Evolutionary conservation across 257 asterid species (phyloP).

Genomic region (Gynochthodes officinalis): DNA sequence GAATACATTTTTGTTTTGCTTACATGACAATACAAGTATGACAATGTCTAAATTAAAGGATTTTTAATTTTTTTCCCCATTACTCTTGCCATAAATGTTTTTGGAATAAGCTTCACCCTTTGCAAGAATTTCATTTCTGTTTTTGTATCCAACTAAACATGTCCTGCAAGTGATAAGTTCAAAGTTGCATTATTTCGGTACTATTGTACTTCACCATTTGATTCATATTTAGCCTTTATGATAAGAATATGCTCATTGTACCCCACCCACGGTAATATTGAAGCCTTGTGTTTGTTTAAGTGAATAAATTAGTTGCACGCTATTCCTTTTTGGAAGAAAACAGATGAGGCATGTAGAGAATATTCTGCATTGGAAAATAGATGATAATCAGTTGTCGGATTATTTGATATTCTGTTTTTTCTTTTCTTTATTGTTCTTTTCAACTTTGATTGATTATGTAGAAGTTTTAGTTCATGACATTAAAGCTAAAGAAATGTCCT

Average conservation of each 20-base stretch:
- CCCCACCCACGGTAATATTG: background rate
- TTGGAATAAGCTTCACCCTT: too few species aligned
- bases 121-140: background rate
- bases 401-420: background rate
- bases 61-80: background rate
- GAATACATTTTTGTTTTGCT: background rate
- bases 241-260: background rate
- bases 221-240: too few species aligned
- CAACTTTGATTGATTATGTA: background rate
- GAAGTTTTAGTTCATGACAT: background rate
- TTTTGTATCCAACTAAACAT: background rate
- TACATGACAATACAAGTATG: background rate
- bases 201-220: too few species aligned
- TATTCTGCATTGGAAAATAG: too few species aligned
- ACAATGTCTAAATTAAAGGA: background rate
- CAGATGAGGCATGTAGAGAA: background rate
- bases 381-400: background rate
- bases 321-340: background rate
- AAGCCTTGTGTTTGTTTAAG: background rate
- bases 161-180: background rate
- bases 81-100: background rate
- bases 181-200: background rate
- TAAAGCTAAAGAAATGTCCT: background rate
- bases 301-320: background rate
- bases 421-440: background rate